These are phyloP conservation scores for Ophiocordyceps australis DNA, from an alignment of 2,329 filamentous ascomycete species.

Conservation along the genomic window DNA sequence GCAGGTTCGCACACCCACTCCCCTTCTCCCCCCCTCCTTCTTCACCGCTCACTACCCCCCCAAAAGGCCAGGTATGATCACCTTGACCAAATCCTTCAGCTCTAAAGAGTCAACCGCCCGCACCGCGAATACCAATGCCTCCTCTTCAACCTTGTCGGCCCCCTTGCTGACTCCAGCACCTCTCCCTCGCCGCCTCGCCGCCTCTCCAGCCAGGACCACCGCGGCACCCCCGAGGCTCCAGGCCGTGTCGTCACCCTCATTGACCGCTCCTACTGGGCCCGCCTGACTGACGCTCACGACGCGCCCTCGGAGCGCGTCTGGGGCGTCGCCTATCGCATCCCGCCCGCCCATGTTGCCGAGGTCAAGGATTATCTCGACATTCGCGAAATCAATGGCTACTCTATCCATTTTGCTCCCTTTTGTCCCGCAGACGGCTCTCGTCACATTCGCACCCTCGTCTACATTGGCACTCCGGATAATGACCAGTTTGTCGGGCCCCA, in stretches of 20 bases:
- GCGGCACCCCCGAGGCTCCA: slow-evolving; percentile 73
- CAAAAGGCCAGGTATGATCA: slow-evolving; percentile 1
- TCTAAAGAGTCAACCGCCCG: no score
- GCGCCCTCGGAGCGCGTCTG: slow-evolving; percentile 52
- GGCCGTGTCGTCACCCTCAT: slow-evolving; percentile 91
- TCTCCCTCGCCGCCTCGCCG: neutral
- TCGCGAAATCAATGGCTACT: slow-evolving; percentile 93
- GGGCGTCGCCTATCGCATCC: slow-evolving; percentile 85
- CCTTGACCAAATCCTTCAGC: no score
- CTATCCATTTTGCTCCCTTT: slow-evolving; percentile 80
- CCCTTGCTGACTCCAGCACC: neutral
- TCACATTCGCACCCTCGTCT: slow-evolving; percentile 48
- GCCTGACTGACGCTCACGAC: slow-evolving; percentile 49
- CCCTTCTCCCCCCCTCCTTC: slow-evolving; percentile 1
- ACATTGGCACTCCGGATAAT: slow-evolving; percentile 88
- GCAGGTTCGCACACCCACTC: slow-evolving; percentile 50
- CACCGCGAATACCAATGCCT: no score
- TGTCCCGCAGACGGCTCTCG: slow-evolving; percentile 25
- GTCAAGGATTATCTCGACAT: slow-evolving; percentile 87
- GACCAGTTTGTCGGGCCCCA: slow-evolving; percentile 81
- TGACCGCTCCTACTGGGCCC: slow-evolving; percentile 66
- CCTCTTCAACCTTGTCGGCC: neutral
- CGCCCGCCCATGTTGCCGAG: slow-evolving; percentile 50
- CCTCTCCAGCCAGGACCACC: slow-evolving; percentile 64
- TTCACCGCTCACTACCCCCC: neutral